These are phyloP conservation scores for Termitomyces sp. DNA, from an alignment of 768 basidiomycete species.

Conservation along the genomic window DNA sequence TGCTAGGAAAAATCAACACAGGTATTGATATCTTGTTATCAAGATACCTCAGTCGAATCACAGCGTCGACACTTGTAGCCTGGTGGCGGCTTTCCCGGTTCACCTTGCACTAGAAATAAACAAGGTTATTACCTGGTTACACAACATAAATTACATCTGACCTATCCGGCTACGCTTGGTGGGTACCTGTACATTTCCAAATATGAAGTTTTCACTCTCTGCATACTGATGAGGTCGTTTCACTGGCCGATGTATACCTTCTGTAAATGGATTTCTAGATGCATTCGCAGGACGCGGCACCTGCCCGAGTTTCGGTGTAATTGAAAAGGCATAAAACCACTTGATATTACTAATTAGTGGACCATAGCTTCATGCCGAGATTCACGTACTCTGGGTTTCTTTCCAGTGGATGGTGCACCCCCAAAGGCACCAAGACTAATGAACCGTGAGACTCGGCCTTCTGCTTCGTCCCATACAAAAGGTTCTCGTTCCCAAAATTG, in stretches of 20 bases:
- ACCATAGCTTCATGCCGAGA: not conserved
- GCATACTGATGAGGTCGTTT: slow-evolving; percentile 55
- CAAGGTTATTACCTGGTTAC: not conserved
- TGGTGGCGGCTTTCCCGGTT: slow-evolving; percentile 53
- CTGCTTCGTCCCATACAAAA: slow-evolving; percentile 75
- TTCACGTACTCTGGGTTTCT: slow-evolving; percentile 77
- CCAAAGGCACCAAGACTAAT: slow-evolving; percentile 89
- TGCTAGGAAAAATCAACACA: slow-evolving; percentile 40
- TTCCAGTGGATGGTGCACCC: slow-evolving; percentile 47
- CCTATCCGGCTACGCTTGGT: slow-evolving; percentile 55
- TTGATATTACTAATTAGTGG: slow-evolving; percentile 24
- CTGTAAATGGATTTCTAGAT: slow-evolving; percentile 68
- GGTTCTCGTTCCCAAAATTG: slow-evolving; percentile 97
- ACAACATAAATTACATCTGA: slow-evolving; percentile 20
- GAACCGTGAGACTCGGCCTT: slow-evolving; percentile 67
- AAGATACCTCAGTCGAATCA: slow-evolving; percentile 63
- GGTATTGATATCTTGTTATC: not conserved
- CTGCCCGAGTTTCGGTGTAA: slow-evolving; percentile 47
- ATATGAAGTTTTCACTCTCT: slow-evolving; percentile 61
- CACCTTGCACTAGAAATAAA: slow-evolving; percentile 25
- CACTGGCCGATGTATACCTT: slow-evolving; percentile 24
- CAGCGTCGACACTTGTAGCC: slow-evolving; percentile 79
- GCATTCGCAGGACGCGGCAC: slow-evolving; percentile 51
- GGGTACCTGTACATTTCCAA: slow-evolving; percentile 55
- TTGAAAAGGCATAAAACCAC: slow-evolving; percentile 98